Evolutionary conservation across 495 filamentous ascomycete genomes (phyloP), one percentile per base, ranked within the genome.

Genomic region (Pyrenopolyporus hunteri): DNA sequence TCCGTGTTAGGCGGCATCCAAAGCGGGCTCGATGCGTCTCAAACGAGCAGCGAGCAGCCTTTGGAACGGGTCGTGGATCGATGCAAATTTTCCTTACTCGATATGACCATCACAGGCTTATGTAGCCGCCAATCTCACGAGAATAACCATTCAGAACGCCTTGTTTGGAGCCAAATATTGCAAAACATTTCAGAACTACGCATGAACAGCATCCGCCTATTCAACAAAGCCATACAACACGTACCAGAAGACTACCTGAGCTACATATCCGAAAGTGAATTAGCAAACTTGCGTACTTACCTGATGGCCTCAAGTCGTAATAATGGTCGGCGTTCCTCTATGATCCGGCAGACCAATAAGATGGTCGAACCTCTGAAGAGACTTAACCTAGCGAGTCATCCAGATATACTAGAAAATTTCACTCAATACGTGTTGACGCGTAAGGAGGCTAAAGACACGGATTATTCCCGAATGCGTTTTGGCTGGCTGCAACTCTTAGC

Each of bases 401-500:
- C 50, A 22, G 37, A 57, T 31, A 51, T 67, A 23, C 26, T 67
- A 11, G 63, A 71, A 46, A 20, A 16, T 28, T 39, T 32, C 16
- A 67, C 56, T 16, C 39, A 53, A 20, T 47, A 20, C 33, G 33
- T 69, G 11, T 50, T 62, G 16, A 16, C 6, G n/a, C 52, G 62
- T 48, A 53, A 17, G 11, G 5, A 40, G 8, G 37, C 49, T 16
- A 49, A 43, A 35, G 48, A 48, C 9, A 1, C 53, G 8, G 23
- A 53, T 22, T 59, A 59, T 49, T 0, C 16, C 36, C 31, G 53
- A 10, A 44, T 64, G 36, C 69, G 69, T 33, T 36, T 54, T 8
- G 17, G 52, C 2, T 71, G 66, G 69, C 59, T 71, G 19, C 57
- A 55, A 19, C 39, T 71, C 20, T 37, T 71, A 14, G 69, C 60